A percentile compares a stretch with the other conserved stretches of the same genome.
These are phyloP conservation scores for Papiliotrema nemorosa DNA, from an alignment of 1,284 basidiomycete species.

Conservation along the genomic window DNA sequence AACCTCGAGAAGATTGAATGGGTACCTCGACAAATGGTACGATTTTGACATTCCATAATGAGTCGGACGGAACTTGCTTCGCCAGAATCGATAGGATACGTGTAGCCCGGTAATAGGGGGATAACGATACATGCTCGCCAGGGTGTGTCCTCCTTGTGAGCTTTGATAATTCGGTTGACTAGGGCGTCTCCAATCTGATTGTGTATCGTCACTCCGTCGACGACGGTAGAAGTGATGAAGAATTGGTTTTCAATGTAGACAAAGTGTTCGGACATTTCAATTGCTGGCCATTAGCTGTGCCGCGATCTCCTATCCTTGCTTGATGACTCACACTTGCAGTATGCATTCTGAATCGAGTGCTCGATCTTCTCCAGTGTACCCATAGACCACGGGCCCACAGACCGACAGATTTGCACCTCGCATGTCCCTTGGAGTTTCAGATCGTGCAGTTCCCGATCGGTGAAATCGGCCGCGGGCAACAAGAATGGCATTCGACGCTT, in stretches of 20 bases:
- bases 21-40: conserved; percentile 82
- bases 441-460: conserved; percentile 69
- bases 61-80: conserved; percentile 92
- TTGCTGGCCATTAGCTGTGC: conserved; percentile 58
- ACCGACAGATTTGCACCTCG: conserved; percentile 94
- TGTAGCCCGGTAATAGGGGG: conserved; percentile 89
- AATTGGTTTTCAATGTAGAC: conserved; percentile 85
- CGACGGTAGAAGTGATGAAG: conserved; percentile 90
- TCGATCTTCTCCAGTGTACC: conserved; percentile 83
- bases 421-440: conserved; percentile 91
- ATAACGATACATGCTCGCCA: conserved; percentile 95
- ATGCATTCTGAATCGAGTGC: conserved; percentile 92
- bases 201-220: conserved; percentile 82
- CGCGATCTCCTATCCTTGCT: conserved; percentile 1
- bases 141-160: conserved; percentile 71
- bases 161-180: conserved; percentile 84
- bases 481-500: conserved; percentile 88
- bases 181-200: conserved; percentile 95
- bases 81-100: conserved; percentile 85
- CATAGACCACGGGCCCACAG: conserved; percentile 93
- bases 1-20: conserved; percentile 88
- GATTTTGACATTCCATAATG: conserved; percentile 90
- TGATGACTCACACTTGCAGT: conserved; percentile 66
- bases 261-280: conserved; percentile 78
- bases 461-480: conserved; percentile 90